Evolutionary conservation across 192 early-diverging fungal genomes (phyloP), one percentile per base, ranked within the genome.

Genomic region (Kickxella alabastrina): DNA sequence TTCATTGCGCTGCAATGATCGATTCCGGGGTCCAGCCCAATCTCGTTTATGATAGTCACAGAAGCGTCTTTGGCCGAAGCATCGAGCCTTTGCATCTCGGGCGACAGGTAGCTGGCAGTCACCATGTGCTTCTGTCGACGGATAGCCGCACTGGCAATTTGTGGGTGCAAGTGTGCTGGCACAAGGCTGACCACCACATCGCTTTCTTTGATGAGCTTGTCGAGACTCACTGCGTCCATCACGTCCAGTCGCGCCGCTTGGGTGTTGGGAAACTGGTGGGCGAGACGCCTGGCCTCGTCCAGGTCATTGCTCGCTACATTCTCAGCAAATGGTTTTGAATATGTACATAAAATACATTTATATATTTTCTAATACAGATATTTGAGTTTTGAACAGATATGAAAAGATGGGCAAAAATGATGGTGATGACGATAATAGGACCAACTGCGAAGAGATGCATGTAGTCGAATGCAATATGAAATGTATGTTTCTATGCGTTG

Each of bases 1-100:
- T 92, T 92, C 85, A 97, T 92, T 14, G 95, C 93, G 40, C 88
- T 90, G 77, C 94, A 80, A 62, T 99, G 96, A 62, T 99, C 96
- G 56, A 99, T 96, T 54, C 92, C 96, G 4, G 96, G 96, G 76
- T 99, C 96, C 43, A 99, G 78, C 9, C 96, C 96, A 49, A 99
- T 92, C 75, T 99, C 96, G 72, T 97, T 97, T 66, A 99, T 82
- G 43, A 97, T 85, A 18, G 88, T 88, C 14, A 99, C 84, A 2
- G 82, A 85, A 14, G 91, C 86, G 27, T 82, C 77, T 55, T 85
- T 81, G 6, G 96, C 96, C 5, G 75, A 80, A 28, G 79, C 62
- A 59, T 95, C 83, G 31, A 89, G 72, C 12, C 53, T 75, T 54
- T 80, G 56, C 96, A 99, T 99, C 17, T 86, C 95, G 3, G 88